A percentile compares a stretch with the other conserved stretches of the same genome.
phyloP scores from a whole-genome alignment of 2,329 filamentous ascomycete genomes.

The Botryosphaeria dothidea region DNA sequence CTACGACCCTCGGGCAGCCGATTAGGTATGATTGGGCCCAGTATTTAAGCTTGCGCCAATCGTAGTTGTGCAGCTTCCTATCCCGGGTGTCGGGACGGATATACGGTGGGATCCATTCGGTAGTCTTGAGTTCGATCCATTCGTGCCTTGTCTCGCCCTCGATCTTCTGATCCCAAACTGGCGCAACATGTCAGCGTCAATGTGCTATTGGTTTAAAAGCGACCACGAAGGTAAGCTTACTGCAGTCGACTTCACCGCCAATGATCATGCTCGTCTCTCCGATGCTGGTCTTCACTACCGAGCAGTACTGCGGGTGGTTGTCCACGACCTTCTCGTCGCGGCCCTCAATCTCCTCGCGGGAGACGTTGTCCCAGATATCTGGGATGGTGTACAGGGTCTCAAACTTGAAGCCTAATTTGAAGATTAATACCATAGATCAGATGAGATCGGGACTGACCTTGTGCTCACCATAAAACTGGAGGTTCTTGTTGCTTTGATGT shows the following conservation, averaged over 20 bases:
- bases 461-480: not conserved
- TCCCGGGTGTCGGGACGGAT: slow-evolving; percentile 46
- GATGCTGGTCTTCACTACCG: slow-evolving; percentile 84
- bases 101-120: slow-evolving; percentile 60
- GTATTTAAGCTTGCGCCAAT: slow-evolving; percentile 89
- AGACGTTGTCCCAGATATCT: slow-evolving; percentile 69
- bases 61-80: slow-evolving; percentile 72
- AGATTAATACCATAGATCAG: not conserved
- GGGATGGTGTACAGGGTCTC: slow-evolving; percentile 81
- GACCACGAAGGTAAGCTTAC: slow-evolving; percentile 44
- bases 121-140: slow-evolving; percentile 95
- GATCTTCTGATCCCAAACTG: slow-evolving; percentile 84
- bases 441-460: not conserved
- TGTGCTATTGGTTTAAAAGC: too few relatives aligned
- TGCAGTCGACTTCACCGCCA: slow-evolving; percentile 88
- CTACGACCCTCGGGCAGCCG: slow-evolving; percentile 86
- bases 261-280: slow-evolving; percentile 74
- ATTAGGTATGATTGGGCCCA: slow-evolving; percentile 97
- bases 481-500: not conserved
- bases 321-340: slow-evolving; percentile 73
- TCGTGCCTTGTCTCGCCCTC: slow-evolving; percentile 65
- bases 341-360: slow-evolving; percentile 75
- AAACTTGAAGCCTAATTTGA: slow-evolving; percentile 82
- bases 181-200: too few relatives aligned
- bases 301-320: slow-evolving; percentile 95